A percentile compares a stretch with the other conserved stretches of the same genome.
Conservation (phyloP, 768 basidiomycete species). For the Aureoboletus auriporus region DNA sequence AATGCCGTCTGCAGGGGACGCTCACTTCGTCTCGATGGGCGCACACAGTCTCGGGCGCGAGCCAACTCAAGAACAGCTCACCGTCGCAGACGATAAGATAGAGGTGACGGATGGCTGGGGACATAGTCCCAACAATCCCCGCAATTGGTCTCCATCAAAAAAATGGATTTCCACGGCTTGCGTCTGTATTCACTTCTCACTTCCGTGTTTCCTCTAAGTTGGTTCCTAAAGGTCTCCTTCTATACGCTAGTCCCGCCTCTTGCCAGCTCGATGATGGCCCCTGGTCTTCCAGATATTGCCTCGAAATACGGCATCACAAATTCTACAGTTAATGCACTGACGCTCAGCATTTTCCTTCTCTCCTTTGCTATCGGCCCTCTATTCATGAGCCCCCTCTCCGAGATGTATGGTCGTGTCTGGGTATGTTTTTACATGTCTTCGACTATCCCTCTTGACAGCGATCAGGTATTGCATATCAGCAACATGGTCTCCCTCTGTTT, state of each 20-base stretch:
- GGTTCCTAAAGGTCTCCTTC: slow-evolving; percentile 46
- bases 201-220: slow-evolving; percentile 13
- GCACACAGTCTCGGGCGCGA: no score
- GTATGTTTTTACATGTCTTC: slow-evolving; percentile 29
- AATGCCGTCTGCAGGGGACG: no score
- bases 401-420: slow-evolving; percentile 72
- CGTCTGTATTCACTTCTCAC: slow-evolving; percentile 45
- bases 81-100: slow-evolving; percentile 37
- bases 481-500: slow-evolving; percentile 62
- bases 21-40: no score
- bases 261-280: slow-evolving; percentile 68
- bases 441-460: neutral
- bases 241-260: slow-evolving; percentile 53
- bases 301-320: slow-evolving; percentile 46
- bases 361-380: slow-evolving; percentile 68
- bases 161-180: slow-evolving; percentile 56
- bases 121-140: slow-evolving; percentile 53
- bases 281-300: slow-evolving; percentile 56
- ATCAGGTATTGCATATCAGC: slow-evolving; percentile 54
- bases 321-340: slow-evolving; percentile 50
- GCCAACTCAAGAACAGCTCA: slow-evolving; percentile 37
- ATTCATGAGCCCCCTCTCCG: slow-evolving; percentile 63
- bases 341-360: slow-evolving; percentile 59
- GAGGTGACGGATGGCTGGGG: slow-evolving; percentile 53
- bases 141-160: slow-evolving; percentile 55